Evolutionary conservation across 2,329 filamentous ascomycete species (phyloP).

Genomic region (Xylariomycetidae sp.): DNA sequence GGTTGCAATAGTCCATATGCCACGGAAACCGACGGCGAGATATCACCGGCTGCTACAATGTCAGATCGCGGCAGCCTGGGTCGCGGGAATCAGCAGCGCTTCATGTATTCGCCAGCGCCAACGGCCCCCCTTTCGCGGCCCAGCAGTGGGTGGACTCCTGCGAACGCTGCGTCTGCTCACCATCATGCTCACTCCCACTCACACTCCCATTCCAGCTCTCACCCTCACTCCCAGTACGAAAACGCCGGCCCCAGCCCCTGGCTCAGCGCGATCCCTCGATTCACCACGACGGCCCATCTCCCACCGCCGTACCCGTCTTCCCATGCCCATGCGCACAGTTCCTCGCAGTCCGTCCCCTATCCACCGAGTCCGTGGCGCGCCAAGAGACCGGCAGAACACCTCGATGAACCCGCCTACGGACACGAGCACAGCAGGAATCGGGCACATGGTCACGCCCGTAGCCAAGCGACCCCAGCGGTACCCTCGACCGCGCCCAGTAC

Average conservation of each 20-base stretch:
- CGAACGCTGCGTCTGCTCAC: conserved; percentile 13
- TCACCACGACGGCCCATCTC: conserved; percentile 17
- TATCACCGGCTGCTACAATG: conserved; percentile 18
- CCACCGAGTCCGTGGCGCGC: conserved; percentile 7
- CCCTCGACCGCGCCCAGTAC: no score
- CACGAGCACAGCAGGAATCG: conserved; percentile 4
- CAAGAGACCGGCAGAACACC: conserved; percentile 25
- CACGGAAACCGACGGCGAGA: conserved; percentile 35
- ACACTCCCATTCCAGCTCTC: conserved; percentile 3
- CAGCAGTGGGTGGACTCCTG: conserved; percentile 24
- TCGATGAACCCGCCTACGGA: conserved; percentile 2
- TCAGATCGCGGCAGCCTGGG: conserved; percentile 16
- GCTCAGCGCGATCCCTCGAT: conserved; percentile 39
- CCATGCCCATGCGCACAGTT: neutral
- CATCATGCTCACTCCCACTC: conserved; percentile 7
- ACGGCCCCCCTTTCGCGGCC: conserved; percentile 8
- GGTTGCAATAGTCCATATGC: conserved; percentile 32
- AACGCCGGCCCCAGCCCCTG: conserved; percentile 31
- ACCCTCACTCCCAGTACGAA: conserved; percentile 2
- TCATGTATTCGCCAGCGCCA: conserved; percentile 17
- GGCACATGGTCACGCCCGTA: no score
- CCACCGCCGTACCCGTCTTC: neutral
- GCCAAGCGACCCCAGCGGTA: no score
- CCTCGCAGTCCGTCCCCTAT: neutral
- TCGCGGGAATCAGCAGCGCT: conserved; percentile 10